Percentiles rank a stretch among this genome's conserved stretches.
Evolutionary conservation across 139 green algal species (phyloP).

Genomic region (Deuterostichococcus epilithicus): DNA sequence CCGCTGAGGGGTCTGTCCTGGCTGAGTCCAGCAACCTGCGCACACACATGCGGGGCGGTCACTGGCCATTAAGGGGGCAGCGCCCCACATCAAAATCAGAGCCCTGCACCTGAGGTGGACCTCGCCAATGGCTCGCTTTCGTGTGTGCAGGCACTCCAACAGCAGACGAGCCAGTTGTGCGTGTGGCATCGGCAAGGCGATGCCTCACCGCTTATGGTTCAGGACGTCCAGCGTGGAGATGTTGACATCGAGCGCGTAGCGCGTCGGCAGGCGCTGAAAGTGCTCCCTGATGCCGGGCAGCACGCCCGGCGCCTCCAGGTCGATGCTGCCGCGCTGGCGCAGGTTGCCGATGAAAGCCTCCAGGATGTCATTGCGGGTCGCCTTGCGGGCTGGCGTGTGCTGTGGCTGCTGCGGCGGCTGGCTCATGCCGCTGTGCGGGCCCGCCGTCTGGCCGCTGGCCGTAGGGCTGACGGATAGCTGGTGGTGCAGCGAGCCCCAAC

Average conservation of each 20-base stretch:
- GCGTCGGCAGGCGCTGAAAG: constrained; percentile 76
- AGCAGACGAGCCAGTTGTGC: no score
- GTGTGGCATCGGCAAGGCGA: no score
- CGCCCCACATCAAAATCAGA: no score
- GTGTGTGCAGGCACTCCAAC: no score
- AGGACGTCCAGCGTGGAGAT: constrained; percentile 84
- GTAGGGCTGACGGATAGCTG: neutral
- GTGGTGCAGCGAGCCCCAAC: neutral
- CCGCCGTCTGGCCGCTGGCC: neutral
- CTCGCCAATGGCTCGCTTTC: no score
- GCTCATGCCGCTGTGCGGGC: neutral
- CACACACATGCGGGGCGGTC: no score
- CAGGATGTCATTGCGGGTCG: constrained; percentile 53
- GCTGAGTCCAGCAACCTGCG: constrained; percentile 77
- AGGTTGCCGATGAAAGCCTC: constrained; percentile 66
- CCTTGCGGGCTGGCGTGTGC: constrained; percentile 10
- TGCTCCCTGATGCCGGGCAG: constrained; percentile 68
- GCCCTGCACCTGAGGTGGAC: no score
- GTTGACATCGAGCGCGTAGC: constrained; percentile 90
- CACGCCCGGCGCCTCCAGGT: constrained; percentile 55
- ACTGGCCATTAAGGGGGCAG: no score
- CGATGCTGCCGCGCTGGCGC: constrained; percentile 48
- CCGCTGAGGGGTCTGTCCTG: constrained; percentile 61
- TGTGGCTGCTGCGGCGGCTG: neutral
- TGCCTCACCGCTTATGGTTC: constrained; percentile 76